Conservation (phyloP, 345 rosid genomes). For the Acer yangbiense region DNA sequence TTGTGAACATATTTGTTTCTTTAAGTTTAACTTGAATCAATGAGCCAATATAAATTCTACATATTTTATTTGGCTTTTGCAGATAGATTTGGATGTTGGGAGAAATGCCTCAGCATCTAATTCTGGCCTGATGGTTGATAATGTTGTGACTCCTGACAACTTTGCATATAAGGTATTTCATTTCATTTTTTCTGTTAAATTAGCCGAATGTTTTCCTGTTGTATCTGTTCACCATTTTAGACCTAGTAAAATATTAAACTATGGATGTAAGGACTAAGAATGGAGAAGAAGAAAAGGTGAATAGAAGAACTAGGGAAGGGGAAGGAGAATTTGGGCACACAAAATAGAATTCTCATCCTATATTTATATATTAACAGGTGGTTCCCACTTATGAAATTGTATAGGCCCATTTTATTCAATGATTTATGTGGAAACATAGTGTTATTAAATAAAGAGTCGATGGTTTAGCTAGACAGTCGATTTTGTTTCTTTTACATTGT, state of each 20-base stretch:
- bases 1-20: conserved; percentile 2
- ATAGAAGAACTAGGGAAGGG: no score
- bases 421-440: no score
- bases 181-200: conserved; percentile 5
- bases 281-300: no score
- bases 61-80: conserved; percentile 18
- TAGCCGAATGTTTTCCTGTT: background rate
- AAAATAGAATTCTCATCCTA: no score
- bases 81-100: conserved; percentile 31
- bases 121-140: conserved; percentile 30
- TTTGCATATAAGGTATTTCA: conserved; percentile 41
- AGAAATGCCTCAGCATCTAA: conserved; percentile 30
- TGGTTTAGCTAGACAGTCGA: no score
- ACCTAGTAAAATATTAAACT: background rate
- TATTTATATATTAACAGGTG: no score
- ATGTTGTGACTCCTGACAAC: conserved; percentile 22
- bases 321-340: no score
- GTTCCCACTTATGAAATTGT: no score
- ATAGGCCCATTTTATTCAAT: no score
- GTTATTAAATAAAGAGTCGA: no score
- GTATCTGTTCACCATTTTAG: background rate
- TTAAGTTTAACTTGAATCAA: conserved; percentile 6
- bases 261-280: no score
- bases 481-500: no score
- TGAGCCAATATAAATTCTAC: background rate